Evolutionary conservation across 2,329 filamentous ascomycete genomes (phyloP).

Genomic region (Teratosphaeria nubilosa): DNA sequence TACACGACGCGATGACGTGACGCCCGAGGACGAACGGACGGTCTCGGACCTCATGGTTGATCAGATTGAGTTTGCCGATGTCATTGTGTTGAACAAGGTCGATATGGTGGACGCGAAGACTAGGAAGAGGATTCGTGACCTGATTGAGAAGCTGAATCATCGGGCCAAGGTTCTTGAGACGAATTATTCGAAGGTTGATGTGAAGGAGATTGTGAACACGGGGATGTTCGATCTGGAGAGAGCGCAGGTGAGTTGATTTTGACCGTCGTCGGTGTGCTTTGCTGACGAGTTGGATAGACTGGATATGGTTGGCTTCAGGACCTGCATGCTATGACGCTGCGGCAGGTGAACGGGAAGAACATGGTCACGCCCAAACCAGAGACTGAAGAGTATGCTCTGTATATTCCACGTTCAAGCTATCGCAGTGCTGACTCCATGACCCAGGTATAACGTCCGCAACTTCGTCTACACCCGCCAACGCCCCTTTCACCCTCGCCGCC

Average conservation of each 20-base stretch:
- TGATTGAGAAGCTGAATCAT: slow-evolving; percentile 51
- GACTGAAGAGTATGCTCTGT: slow-evolving; percentile 45
- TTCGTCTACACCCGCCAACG: slow-evolving; percentile 55
- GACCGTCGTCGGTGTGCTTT: not conserved
- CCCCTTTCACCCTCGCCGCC: slow-evolving; percentile 32
- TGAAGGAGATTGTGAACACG: slow-evolving; percentile 55
- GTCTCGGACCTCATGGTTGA: slow-evolving; percentile 69
- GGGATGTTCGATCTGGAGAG: slow-evolving; percentile 54
- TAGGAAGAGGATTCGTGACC: slow-evolving; percentile 10
- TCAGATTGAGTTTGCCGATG: slow-evolving; percentile 68
- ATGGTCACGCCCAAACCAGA: slow-evolving; percentile 57
- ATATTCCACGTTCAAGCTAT: not conserved
- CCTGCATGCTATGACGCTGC: slow-evolving; percentile 56
- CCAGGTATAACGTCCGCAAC: slow-evolving; percentile 45
- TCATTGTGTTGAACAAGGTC: slow-evolving; percentile 60
- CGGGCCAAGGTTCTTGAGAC: slow-evolving; percentile 54
- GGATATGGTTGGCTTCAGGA: slow-evolving; percentile 62
- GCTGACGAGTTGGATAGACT: not conserved
- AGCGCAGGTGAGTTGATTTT: slow-evolving; percentile 38
- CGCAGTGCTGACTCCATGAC: not conserved
- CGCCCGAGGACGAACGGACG: slow-evolving; percentile 58
- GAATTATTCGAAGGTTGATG: slow-evolving; percentile 49
- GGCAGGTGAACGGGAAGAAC: slow-evolving; percentile 45
- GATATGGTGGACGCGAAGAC: slow-evolving; percentile 47
- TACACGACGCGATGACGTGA: slow-evolving; percentile 50